These are phyloP conservation scores for Breviolum minutum DNA, from an alignment of 73 alveolate species.

Conservation along the genomic window DNA sequence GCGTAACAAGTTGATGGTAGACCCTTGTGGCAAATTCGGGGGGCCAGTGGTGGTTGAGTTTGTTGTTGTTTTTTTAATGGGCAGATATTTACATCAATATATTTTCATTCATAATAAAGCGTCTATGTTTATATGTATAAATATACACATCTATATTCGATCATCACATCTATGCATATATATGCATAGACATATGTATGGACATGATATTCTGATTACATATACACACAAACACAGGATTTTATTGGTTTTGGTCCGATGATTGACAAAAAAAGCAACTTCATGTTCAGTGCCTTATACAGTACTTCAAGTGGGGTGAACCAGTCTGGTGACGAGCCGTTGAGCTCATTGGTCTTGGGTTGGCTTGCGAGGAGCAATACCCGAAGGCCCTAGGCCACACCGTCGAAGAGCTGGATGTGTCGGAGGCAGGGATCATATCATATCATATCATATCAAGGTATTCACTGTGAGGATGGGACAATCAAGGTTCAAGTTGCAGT, in stretches of 20 bases:
- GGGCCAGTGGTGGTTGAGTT: neutral
- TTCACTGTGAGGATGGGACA: neutral
- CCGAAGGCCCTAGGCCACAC: slow-evolving; percentile 94
- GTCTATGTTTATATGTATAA: too few species aligned
- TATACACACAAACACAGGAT: too few species aligned
- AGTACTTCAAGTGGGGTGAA: too few species aligned
- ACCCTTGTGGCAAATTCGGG: neutral
- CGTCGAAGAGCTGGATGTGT: slow-evolving; percentile 58
- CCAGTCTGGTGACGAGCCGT: neutral
- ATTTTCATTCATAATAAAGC: neutral
- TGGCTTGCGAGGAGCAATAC: slow-evolving; percentile 41
- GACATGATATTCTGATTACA: too few species aligned
- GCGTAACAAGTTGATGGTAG: neutral
- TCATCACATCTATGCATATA: neutral
- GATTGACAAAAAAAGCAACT: too few species aligned
- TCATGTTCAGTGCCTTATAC: too few species aligned
- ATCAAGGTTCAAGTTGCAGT: too few species aligned
- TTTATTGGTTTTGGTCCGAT: too few species aligned
- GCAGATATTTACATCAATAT: neutral
- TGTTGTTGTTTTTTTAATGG: neutral
- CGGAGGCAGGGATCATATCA: neutral
- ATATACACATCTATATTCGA: too few species aligned
- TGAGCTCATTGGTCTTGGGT: neutral
- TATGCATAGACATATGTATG: too few species aligned
- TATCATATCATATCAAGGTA: neutral